Evolutionary conservation across 1,284 basidiomycete genomes (phyloP), one percentile per base, ranked within the genome.

Genomic region (Ceratobasidium sp.): DNA sequence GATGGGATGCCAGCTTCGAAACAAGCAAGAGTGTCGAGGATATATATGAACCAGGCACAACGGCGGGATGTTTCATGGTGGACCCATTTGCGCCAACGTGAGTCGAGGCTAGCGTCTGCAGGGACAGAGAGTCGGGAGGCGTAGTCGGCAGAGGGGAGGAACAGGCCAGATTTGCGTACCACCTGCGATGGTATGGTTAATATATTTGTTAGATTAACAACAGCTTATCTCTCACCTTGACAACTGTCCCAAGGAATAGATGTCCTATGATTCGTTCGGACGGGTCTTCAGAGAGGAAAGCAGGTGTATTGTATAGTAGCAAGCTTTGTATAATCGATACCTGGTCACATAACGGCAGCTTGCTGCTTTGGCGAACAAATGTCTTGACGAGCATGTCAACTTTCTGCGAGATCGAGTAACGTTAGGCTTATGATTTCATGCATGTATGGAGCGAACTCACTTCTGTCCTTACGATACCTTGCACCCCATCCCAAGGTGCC

Each of bases 351-450:
- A 85, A 83, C 0, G 85, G 84, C 82, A 86, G 84, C 68, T 77
- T 48, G 38, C 50, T 70, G 30, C 69, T 69, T n/a, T 74, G 65
- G 64, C 79, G 59, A 52, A 76, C 65, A 67, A 78, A 71, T 23
- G 50, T 77, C 79, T 85, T 86, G 79, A 86, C 84, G 10, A 86
- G 83, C 84, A 86, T 86, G 77, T 85, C 85, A 10, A 84, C 85
- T 83, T 86, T 86, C 77, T 86, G 46, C 38, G 18, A 18, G 54
- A 52, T 10, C 54, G 52, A 33, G 62, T 27, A 3, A 33, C 41
- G 38, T 27, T 68, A 1, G 23, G 48, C 27, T 52, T 27, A 33
- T 27, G 73, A 38, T 60, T 12, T n/a, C 23, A 35, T 16, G 12
- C 52, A n/a, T 27, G 38, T 20, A 27, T 16, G 7, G 38, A 44